Conservation (phyloP, 768 basidiomycete species). For the Trametes punicea region DNA sequence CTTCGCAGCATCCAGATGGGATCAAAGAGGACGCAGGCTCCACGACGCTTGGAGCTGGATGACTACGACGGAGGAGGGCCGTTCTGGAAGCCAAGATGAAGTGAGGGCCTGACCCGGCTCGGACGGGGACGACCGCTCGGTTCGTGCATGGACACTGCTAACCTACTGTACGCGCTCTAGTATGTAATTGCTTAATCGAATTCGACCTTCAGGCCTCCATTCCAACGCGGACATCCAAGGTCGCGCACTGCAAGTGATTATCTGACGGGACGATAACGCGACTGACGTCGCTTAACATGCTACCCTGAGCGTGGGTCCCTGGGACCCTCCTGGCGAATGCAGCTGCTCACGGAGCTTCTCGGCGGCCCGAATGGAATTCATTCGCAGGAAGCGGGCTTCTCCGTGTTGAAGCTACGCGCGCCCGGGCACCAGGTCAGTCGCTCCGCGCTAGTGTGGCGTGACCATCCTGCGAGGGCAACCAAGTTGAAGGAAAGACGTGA, state of each 20-base stretch:
- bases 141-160: slow-evolving; percentile 10
- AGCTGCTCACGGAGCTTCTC: background rate
- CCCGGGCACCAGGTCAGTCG: no score
- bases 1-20: slow-evolving; percentile 15
- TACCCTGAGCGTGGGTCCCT: no score
- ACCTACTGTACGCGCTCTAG: slow-evolving; percentile 14
- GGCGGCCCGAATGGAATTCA: background rate
- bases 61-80: slow-evolving; percentile 12
- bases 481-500: background rate
- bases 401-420: background rate
- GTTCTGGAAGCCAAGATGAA: slow-evolving; percentile 19
- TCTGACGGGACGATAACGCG: background rate
- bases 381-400: background rate
- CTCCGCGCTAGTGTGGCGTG: no score
- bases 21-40: slow-evolving; percentile 19
- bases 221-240: background rate
- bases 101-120: background rate
- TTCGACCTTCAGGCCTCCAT: background rate
- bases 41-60: slow-evolving; percentile 7
- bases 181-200: slow-evolving; percentile 13
- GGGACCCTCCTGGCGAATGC: background rate
- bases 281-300: background rate
- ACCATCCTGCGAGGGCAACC: background rate
- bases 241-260: background rate
- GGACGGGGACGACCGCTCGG: background rate